Conservation (phyloP, 1,284 basidiomycete genomes). For the Cronartium quercuum region DNA sequence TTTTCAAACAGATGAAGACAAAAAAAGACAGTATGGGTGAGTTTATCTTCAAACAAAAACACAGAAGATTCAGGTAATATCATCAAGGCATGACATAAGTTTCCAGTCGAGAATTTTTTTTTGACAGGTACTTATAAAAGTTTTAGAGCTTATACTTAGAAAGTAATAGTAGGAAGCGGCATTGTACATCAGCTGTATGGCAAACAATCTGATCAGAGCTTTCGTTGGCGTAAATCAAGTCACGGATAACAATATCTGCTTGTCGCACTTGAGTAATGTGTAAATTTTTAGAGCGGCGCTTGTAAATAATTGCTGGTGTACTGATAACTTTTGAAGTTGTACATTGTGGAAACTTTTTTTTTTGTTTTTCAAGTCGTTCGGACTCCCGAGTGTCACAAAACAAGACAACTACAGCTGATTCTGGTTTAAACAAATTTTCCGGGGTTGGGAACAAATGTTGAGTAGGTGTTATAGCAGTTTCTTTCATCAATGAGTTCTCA, state of each 20-base stretch:
- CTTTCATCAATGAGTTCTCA: not conserved
- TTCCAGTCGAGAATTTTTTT: not conserved
- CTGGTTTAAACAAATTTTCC: not conserved
- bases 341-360: not conserved
- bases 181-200: not conserved
- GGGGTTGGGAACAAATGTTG: not conserved
- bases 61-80: not conserved
- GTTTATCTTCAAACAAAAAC: too few species aligned
- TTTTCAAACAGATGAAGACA: too few species aligned
- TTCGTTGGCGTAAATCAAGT: not conserved
- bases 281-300: not conserved
- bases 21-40: too few species aligned
- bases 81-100: not conserved
- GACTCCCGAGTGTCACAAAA: not conserved
- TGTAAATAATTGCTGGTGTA: not conserved
- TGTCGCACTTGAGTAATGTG: not conserved
- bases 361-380: not conserved
- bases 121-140: too few species aligned
- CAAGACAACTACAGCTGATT: not conserved
- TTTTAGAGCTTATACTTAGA: not conserved
- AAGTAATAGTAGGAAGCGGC: not conserved
- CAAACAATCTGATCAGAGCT: not conserved
- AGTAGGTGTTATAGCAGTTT: not conserved
- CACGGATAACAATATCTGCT: not conserved
- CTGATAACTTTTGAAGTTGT: not conserved